Percentiles rank a stretch among this genome's conserved stretches.
phyloP scores from a whole-genome alignment of 495 filamentous ascomycete species.

The Viridothelium virens region DNA sequence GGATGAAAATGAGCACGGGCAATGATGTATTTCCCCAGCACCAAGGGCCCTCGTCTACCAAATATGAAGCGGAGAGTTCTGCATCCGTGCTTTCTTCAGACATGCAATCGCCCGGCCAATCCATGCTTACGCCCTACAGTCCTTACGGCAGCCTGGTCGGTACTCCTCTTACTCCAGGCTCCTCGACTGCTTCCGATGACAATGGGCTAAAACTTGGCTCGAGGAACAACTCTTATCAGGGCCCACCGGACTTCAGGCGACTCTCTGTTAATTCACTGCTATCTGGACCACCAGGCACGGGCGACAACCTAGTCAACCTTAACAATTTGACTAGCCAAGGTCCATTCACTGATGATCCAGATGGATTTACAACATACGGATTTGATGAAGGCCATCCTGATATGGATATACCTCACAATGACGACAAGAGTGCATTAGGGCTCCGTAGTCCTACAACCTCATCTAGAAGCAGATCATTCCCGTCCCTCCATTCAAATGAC shows the following conservation, averaged over 20 bases:
- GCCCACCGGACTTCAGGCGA: constrained; percentile 29
- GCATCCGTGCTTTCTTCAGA: constrained; percentile 8
- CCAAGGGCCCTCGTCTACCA: background rate
- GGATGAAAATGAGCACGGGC: constrained; percentile 3
- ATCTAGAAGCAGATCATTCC: constrained; percentile 28
- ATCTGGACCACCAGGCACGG: constrained; percentile 26
- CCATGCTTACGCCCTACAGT: constrained; percentile 8
- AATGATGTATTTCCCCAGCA: background rate
- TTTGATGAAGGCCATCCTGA: constrained; percentile 63
- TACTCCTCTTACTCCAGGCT: constrained; percentile 25
- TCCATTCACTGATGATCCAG: constrained; percentile 20
- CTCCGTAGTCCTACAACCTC: constrained; percentile 39
- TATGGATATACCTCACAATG: constrained; percentile 58
- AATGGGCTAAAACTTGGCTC: constrained; percentile 1
- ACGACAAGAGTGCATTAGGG: constrained; percentile 50
- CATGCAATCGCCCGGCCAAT: constrained; percentile 7
- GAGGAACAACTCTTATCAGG: constrained; percentile 13
- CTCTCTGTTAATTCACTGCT: constrained; percentile 36
- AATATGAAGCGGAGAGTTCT: background rate
- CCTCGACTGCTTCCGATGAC: constrained; percentile 20
- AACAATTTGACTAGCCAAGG: background rate
- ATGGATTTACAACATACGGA: constrained; percentile 43
- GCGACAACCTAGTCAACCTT: constrained; percentile 11
- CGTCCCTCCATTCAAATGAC: constrained; percentile 30
- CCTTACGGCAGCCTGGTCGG: constrained; percentile 23